A percentile compares a stretch with the other conserved stretches of the same genome.
Conservation (phyloP, 2,329 filamentous ascomycete genomes). For the Myriosclerotinia scirpicola region DNA sequence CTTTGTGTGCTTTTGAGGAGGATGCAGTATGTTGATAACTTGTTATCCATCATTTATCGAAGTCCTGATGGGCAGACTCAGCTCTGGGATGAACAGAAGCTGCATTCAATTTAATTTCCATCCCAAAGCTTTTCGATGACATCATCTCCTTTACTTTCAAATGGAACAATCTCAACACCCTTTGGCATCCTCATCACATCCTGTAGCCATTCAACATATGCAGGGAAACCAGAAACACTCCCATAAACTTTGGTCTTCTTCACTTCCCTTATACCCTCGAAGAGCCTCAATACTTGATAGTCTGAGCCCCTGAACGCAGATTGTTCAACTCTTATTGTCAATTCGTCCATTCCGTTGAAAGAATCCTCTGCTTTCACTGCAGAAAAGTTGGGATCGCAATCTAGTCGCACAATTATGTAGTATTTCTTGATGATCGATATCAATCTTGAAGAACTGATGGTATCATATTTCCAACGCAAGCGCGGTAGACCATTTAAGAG, state of each 20-base stretch:
- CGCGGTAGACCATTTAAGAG: conserved; percentile 49
- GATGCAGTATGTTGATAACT: background rate
- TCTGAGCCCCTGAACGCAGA: conserved; percentile 46
- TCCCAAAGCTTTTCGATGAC: background rate
- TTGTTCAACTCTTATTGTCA: conserved; percentile 53
- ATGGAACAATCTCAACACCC: conserved; percentile 13
- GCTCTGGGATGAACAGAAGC: no score
- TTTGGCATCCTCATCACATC: conserved; percentile 31
- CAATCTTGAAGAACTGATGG: conserved; percentile 41
- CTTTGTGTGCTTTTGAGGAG: background rate
- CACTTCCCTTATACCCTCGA: conserved; percentile 49
- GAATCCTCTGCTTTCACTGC: conserved; percentile 43
- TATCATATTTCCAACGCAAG: conserved; percentile 41
- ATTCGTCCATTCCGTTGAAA: conserved; percentile 48
- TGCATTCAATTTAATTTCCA: background rate
- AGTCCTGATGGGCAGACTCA: background rate
- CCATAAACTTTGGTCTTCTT: conserved; percentile 44
- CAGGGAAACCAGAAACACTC: conserved; percentile 34
- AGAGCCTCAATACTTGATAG: conserved; percentile 45
- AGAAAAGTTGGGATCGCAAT: conserved; percentile 50
- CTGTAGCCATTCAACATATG: conserved; percentile 38
- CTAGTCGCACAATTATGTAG: conserved; percentile 49
- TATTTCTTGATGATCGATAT: conserved; percentile 45
- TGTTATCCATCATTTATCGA: background rate
- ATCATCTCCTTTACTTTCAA: background rate